Evolutionary conservation across 345 rosid species (phyloP).

Genomic region (Eucalyptus curtisii): DNA sequence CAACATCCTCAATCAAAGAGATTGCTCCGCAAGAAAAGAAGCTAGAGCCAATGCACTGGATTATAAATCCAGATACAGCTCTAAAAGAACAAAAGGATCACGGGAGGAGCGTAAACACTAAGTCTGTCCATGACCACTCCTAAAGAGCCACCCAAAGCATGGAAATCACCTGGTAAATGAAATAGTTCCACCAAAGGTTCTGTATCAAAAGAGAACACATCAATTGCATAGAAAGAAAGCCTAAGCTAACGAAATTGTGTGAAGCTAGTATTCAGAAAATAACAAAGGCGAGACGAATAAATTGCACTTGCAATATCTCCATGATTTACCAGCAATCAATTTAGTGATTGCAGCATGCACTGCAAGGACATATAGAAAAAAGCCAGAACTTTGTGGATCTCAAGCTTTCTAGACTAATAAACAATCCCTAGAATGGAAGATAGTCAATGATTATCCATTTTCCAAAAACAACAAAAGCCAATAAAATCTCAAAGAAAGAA

Average conservation of each 20-base stretch:
- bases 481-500: neutral
- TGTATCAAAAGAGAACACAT: neutral
- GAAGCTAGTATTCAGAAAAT: neutral
- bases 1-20: neutral
- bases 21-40: neutral
- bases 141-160: neutral
- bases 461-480: neutral
- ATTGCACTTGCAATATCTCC: neutral
- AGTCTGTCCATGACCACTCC: neutral
- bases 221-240: neutral
- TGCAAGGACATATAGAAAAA: neutral
- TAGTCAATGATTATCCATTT: neutral
- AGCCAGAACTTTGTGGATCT: neutral
- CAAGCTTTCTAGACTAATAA: neutral
- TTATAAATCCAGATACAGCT: neutral
- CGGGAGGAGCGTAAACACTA: neutral
- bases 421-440: neutral
- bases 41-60: neutral
- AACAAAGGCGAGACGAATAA: neutral
- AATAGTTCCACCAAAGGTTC: neutral
- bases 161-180: neutral
- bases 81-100: neutral
- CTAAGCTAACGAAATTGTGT: neutral
- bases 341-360: neutral
- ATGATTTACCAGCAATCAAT: neutral